Evolutionary conservation across 768 basidiomycete species (phyloP).

Genomic region (Lanmaoa pseudosensibilis): DNA sequence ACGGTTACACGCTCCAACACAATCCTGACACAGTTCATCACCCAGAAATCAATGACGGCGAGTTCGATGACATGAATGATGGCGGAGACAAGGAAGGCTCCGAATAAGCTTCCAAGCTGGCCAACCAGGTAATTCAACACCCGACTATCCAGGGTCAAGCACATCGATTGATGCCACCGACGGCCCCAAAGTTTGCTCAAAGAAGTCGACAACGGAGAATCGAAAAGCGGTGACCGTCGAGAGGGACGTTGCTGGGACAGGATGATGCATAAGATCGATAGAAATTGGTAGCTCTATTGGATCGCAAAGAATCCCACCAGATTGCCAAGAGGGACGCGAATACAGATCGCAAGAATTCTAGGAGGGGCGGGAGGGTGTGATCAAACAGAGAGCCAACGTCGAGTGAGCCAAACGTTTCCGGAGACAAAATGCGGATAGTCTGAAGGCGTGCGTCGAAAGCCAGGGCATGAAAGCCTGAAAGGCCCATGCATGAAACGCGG

Average conservation of each 20-base stretch:
- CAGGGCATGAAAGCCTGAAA: constrained; percentile 4
- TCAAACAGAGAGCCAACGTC: constrained; percentile 39
- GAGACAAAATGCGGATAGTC: constrained; percentile 31
- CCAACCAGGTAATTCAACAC: constrained; percentile 48
- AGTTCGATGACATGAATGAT: constrained; percentile 55
- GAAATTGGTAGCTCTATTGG: constrained; percentile 40
- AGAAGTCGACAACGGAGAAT: constrained; percentile 51
- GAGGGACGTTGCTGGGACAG: constrained; percentile 46
- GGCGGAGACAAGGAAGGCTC: constrained; percentile 58
- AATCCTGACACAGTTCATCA: constrained; percentile 53
- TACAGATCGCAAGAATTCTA: constrained; percentile 39
- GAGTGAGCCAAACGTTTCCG: constrained; percentile 37
- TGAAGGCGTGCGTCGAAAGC: constrained; percentile 15
- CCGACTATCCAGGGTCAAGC: constrained; percentile 27
- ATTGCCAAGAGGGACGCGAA: constrained; percentile 45
- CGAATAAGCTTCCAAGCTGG: constrained; percentile 48
- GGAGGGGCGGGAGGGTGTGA: constrained; percentile 32
- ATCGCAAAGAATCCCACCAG: constrained; percentile 48
- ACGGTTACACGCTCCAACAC: constrained; percentile 45
- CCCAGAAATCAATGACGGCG: constrained; percentile 49
- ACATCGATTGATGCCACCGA: constrained; percentile 68
- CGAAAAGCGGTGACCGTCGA: constrained; percentile 64
- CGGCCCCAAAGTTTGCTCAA: constrained; percentile 59
- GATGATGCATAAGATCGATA: constrained; percentile 43
- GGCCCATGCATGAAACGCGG: constrained; percentile 81